Percentiles rank a stretch among this genome's conserved stretches.
These are phyloP conservation scores for Passiflora organensis DNA, from an alignment of 345 rosid genomes.

Conservation along the genomic window DNA sequence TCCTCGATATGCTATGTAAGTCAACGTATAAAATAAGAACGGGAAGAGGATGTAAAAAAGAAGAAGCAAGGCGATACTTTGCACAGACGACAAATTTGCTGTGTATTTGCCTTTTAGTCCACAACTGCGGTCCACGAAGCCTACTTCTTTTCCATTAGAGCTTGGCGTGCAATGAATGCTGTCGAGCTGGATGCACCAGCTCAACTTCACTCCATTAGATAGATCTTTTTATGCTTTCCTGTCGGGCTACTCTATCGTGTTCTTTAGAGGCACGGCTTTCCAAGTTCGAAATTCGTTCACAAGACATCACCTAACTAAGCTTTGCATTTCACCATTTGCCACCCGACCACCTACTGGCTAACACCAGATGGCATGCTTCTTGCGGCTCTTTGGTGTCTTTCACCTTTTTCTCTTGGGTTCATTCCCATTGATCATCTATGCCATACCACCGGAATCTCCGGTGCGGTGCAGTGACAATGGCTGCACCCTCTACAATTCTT, in stretches of 20 bases:
- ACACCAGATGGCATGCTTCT: too few species aligned
- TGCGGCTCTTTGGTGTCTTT: too few species aligned
- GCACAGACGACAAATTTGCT: too few species aligned
- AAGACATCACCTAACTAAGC: not conserved
- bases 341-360: not conserved
- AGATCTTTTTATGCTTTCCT: not conserved
- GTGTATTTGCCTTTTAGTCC: too few species aligned
- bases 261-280: constrained; percentile 7
- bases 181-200: too few species aligned
- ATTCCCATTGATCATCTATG: constrained; percentile 9
- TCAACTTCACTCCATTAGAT: not conserved
- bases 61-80: not conserved
- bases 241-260: not conserved
- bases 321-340: not conserved
- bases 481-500: constrained; percentile 63
- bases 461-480: constrained; percentile 44
- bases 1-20: too few species aligned
- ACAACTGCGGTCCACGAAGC: too few species aligned
- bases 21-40: too few species aligned
- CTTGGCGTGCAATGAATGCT: too few species aligned
- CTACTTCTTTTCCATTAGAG: not conserved
- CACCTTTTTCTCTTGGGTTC: constrained; percentile 5
- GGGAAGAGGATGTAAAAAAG: not conserved
- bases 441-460: constrained; percentile 56
- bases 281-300: not conserved